A percentile compares a stretch with the other conserved stretches of the same genome.
These are phyloP conservation scores for Myxozyma geophila DNA, from an alignment of 805 yeast genomes.

Conservation along the genomic window DNA sequence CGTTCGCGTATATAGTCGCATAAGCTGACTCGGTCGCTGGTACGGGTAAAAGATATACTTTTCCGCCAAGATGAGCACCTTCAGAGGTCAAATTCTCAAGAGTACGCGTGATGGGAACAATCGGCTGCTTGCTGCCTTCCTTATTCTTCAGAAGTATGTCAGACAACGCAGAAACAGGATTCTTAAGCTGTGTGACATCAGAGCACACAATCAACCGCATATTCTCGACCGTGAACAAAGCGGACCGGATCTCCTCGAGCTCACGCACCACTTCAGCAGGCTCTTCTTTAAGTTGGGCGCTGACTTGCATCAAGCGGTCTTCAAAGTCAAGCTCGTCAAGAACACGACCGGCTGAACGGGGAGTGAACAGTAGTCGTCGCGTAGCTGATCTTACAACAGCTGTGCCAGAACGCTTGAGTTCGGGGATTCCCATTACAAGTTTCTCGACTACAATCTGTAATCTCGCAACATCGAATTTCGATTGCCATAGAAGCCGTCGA, in stretches of 20 bases:
- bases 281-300: slow-evolving; percentile 50
- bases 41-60: slow-evolving; percentile 68
- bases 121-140: slow-evolving; percentile 17
- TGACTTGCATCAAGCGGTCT: slow-evolving; percentile 54
- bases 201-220: slow-evolving; percentile 74
- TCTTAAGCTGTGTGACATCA: slow-evolving; percentile 56
- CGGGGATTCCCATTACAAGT: slow-evolving; percentile 62
- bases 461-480: slow-evolving; percentile 74
- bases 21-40: slow-evolving; percentile 87
- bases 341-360: slow-evolving; percentile 67
- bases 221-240: slow-evolving; percentile 61
- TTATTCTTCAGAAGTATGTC: neutral
- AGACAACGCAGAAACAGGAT: slow-evolving; percentile 54
- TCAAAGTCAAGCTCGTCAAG: slow-evolving; percentile 71
- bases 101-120: slow-evolving; percentile 50
- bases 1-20: slow-evolving; percentile 60
- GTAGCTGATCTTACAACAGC: slow-evolving; percentile 69
- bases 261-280: slow-evolving; percentile 54
- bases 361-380: slow-evolving; percentile 56
- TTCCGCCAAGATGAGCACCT: slow-evolving; percentile 57
- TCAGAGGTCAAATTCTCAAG: slow-evolving; percentile 57
- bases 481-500: slow-evolving; percentile 62
- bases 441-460: slow-evolving; percentile 68
- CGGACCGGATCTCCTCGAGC: slow-evolving; percentile 58
- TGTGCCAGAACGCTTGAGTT: slow-evolving; percentile 64